Conservation (phyloP, 208 protist species). For the Phytomonas francai region DNA sequence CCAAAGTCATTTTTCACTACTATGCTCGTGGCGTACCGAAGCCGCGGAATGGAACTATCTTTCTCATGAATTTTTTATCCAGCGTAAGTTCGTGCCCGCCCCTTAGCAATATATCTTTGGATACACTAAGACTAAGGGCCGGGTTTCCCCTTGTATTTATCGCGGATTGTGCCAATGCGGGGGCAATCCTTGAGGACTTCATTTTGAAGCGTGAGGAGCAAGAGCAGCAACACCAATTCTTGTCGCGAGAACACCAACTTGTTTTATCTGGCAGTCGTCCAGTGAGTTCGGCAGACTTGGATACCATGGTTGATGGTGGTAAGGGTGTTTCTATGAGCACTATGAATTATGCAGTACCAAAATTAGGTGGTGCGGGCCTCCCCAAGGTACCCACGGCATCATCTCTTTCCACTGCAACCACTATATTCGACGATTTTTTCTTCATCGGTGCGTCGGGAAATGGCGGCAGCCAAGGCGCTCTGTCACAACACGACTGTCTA, state of each 20-base stretch:
- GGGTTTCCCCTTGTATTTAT: slow-evolving; percentile 78
- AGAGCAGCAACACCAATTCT: slow-evolving; percentile 46
- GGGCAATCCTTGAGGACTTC: slow-evolving; percentile 53
- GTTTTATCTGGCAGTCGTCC: slow-evolving; percentile 21
- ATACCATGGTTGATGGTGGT: slow-evolving; percentile 12
- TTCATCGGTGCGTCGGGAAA: slow-evolving; percentile 76
- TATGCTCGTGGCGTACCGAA: slow-evolving; percentile 55
- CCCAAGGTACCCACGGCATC: background rate
- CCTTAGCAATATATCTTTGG: slow-evolving; percentile 39
- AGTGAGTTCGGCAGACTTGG: slow-evolving; percentile 25
- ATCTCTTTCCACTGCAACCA: slow-evolving; percentile 1
- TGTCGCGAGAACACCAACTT: slow-evolving; percentile 37
- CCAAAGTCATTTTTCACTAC: slow-evolving; percentile 83
- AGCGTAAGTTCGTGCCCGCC: slow-evolving; percentile 16
- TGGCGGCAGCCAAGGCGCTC: slow-evolving; percentile 14
- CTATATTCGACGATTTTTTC: slow-evolving; percentile 60
- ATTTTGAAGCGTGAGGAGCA: slow-evolving; percentile 50
- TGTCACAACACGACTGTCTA: slow-evolving; percentile 52
- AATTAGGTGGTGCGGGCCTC: slow-evolving; percentile 2
- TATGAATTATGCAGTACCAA: slow-evolving; percentile 6
- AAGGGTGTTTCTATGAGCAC: slow-evolving; percentile 4
- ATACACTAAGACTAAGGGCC: slow-evolving; percentile 43
- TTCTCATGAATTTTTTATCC: slow-evolving; percentile 26
- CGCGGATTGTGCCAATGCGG: slow-evolving; percentile 73
- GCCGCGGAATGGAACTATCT: slow-evolving; percentile 41